Evolutionary conservation across 768 basidiomycete genomes (phyloP).

Genomic region (Leccinum broughii): DNA sequence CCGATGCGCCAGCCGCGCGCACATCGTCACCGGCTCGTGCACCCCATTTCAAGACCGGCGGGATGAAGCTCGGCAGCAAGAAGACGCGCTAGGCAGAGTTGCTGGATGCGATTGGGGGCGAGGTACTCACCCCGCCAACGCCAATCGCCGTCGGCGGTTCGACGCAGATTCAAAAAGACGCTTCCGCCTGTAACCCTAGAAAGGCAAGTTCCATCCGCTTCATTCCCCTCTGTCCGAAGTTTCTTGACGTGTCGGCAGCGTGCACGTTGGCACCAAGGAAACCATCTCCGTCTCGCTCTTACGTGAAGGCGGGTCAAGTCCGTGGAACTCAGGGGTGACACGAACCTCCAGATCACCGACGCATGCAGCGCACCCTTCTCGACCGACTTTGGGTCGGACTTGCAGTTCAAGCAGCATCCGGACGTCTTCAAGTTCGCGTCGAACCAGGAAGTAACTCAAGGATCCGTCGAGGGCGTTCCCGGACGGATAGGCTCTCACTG

Average conservation of each 20-base stretch:
- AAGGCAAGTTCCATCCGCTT: constrained; percentile 48
- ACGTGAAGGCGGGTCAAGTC: constrained; percentile 89
- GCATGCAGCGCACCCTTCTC: constrained; percentile 59
- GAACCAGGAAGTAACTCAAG: constrained; percentile 70
- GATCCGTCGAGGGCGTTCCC: constrained; percentile 84
- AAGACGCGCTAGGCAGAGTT: constrained; percentile 89
- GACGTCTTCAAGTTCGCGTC: constrained; percentile 86
- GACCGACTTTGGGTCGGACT: constrained; percentile 59
- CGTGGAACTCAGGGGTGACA: constrained; percentile 92
- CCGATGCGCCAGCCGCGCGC: constrained; percentile 48
- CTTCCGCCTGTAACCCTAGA: constrained; percentile 75
- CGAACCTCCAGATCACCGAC: constrained; percentile 87
- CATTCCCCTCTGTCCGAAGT: not conserved
- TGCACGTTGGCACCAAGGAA: constrained; percentile 87
- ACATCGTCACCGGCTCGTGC: constrained; percentile 49
- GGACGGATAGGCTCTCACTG: constrained; percentile 80
- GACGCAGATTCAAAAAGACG: constrained; percentile 42
- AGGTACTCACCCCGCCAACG: constrained; percentile 57
- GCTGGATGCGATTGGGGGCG: constrained; percentile 83
- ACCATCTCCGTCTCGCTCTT: constrained; percentile 76
- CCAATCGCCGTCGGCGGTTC: constrained; percentile 46
- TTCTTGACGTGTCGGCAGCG: constrained; percentile 42
- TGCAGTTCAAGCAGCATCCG: constrained; percentile 98
- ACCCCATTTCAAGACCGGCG: constrained; percentile 88
- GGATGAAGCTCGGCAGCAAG: constrained; percentile 93